These are phyloP conservation scores for Ogataea degrootiae DNA, from an alignment of 805 yeast species.

Conservation along the genomic window DNA sequence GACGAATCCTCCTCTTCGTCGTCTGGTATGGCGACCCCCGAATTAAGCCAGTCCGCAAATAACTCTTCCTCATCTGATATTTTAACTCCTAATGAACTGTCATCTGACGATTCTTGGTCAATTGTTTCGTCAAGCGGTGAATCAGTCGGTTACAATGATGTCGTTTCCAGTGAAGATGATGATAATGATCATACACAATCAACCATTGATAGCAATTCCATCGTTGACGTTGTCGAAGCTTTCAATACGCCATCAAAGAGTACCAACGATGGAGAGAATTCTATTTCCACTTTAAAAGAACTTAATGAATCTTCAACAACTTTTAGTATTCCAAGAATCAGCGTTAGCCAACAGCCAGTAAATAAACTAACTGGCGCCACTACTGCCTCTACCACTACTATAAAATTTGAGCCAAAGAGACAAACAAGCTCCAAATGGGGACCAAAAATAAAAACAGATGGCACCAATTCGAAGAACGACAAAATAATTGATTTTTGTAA, in stretches of 20 bases:
- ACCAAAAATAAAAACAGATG: background rate
- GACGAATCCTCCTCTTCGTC: background rate
- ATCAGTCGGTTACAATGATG: slow-evolving; percentile 12
- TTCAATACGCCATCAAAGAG: slow-evolving; percentile 1
- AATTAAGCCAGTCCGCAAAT: background rate
- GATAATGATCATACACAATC: background rate
- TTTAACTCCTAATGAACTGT: slow-evolving; percentile 16
- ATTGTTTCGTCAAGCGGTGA: slow-evolving; percentile 14
- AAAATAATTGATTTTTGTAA: too few relatives aligned
- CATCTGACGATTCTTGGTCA: slow-evolving; percentile 23
- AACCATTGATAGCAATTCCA: too few relatives aligned
- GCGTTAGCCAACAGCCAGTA: background rate
- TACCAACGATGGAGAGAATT: slow-evolving; percentile 2
- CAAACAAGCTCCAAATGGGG: too few relatives aligned
- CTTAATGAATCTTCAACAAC: slow-evolving; percentile 6
- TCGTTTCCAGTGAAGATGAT: slow-evolving; percentile 19
- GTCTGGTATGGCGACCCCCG: background rate
- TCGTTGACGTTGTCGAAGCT: too few relatives aligned
- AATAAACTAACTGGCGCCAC: background rate
- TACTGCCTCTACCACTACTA: background rate
- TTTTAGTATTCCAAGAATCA: slow-evolving; percentile 14
- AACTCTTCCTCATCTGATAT: slow-evolving; percentile 10
- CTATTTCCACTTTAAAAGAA: slow-evolving; percentile 17
- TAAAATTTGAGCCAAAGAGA: background rate
- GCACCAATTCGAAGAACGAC: background rate